phyloP scores from a whole-genome alignment of 176 grass and related monocot species.

The Coix lacrymajobi region DNA sequence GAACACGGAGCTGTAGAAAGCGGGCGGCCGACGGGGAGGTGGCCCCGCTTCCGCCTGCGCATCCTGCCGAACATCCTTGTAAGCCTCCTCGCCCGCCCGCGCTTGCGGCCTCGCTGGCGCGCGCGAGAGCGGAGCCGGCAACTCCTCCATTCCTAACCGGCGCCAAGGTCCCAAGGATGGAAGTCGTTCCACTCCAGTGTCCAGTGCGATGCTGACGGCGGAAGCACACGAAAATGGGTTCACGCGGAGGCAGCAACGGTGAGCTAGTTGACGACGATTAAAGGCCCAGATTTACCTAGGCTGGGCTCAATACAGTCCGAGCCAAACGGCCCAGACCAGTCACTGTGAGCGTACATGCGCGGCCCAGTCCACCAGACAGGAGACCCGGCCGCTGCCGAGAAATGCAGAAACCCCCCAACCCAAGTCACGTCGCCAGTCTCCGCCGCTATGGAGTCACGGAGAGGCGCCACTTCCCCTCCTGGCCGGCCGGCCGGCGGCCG shows the following conservation, averaged over 20 bases:
- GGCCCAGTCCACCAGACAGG: neutral
- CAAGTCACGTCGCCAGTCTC: neutral
- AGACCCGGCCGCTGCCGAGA: neutral
- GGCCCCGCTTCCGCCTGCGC: neutral
- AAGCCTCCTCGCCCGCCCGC: neutral
- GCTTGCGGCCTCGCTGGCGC: neutral
- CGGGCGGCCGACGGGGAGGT: neutral
- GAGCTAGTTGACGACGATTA: neutral
- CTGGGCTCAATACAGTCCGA: neutral
- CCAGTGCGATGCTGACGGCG: neutral
- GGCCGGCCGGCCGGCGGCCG: too few species aligned
- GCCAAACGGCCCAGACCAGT: neutral
- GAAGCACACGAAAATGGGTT: too few species aligned
- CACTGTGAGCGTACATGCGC: neutral
- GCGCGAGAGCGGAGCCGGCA: neutral
- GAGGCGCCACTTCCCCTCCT: neutral
- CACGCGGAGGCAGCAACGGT: neutral
- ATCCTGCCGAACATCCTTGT: neutral
- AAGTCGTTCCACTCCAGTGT: neutral
- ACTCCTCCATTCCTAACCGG: constrained; percentile 20
- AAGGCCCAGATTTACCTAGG: neutral
- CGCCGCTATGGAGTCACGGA: neutral
- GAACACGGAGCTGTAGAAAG: constrained; percentile 46
- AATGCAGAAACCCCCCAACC: too few species aligned
- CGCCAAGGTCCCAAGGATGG: neutral